Evolutionary conservation across 768 basidiomycete species (phyloP).

Genomic region (Boletus pseudopeckii): DNA sequence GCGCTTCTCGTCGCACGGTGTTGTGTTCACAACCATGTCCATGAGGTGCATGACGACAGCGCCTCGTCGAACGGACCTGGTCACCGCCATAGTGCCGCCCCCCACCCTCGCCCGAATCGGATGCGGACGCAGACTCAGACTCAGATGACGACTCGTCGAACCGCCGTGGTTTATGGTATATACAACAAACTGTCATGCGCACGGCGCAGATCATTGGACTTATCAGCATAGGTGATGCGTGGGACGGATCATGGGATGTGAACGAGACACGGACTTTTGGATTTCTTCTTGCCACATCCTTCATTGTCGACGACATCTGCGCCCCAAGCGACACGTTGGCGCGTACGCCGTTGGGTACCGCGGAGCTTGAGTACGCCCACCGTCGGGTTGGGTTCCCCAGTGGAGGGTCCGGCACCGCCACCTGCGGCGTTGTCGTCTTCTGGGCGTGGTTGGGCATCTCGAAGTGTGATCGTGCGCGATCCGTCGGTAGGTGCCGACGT

Average conservation of each 20-base stretch:
- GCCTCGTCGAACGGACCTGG: slow-evolving; percentile 12
- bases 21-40: neutral
- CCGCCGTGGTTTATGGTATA: slow-evolving; percentile 77
- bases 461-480: slow-evolving; percentile 52
- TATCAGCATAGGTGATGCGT: neutral
- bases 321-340: slow-evolving; percentile 73
- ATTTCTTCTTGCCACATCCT: slow-evolving; percentile 82
- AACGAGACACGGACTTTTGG: slow-evolving; percentile 68
- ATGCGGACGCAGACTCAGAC: slow-evolving; percentile 45
- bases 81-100: slow-evolving; percentile 1
- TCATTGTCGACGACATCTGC: slow-evolving; percentile 92
- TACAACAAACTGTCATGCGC: slow-evolving; percentile 77
- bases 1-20: slow-evolving; percentile 4
- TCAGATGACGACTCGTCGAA: slow-evolving; percentile 83
- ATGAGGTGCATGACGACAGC: slow-evolving; percentile 4
- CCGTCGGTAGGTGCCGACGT: slow-evolving; percentile 47
- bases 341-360: slow-evolving; percentile 43
- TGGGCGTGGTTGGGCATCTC: slow-evolving; percentile 34
- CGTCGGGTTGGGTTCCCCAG: slow-evolving; percentile 17
- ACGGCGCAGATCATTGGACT: neutral
- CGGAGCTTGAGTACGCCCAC: slow-evolving; percentile 60
- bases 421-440: slow-evolving; percentile 21
- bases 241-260: neutral
- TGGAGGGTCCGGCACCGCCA: slow-evolving; percentile 11
- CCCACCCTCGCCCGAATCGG: slow-evolving; percentile 22